Evolutionary conservation across 2,329 filamentous ascomycete species (phyloP), one percentile per base, ranked within the genome.

Genomic region (Penicillium sp.): DNA sequence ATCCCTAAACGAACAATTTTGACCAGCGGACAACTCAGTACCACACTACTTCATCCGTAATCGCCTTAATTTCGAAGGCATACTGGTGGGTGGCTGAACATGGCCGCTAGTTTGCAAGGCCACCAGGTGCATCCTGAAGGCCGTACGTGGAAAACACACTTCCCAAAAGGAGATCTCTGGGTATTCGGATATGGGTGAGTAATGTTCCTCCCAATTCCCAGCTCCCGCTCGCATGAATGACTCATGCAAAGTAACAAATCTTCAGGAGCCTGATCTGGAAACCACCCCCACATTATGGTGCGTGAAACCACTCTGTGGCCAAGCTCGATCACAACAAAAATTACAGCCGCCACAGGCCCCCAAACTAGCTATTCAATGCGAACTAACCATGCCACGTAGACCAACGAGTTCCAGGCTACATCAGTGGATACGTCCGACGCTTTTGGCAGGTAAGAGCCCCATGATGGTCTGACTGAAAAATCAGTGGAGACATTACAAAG

Each of bases 221-320:
- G 7, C 10, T 19, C 3, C n/a, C n/a, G n/a, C 4, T 10, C 3
- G 7, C n/a, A 8, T 23, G 39, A 5, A 16, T 33, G 46, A 49
- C 1, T 9, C 26, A 49, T 21, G 19, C 14, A 47, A 48, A 29
- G 46, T 59, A 19, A 66, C 21, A n/a, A 16, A 27, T 39, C 4
- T 47, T 25, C 51, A 95, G 93, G 78, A 96, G 92, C 74, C 79
- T 99, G 73, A 97, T 99, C 68, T 99, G 93, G 93, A 99, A 98
- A 75, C 93, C 95, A 55, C 95, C 95, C 60, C 95, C 95, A 65
- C 91, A 96, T 73, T 97, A 90, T 73, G 93, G 93, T 97, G 88
- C 61, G 75, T 66, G 8, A 33, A 25, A 31, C 10, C 25, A 42
- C 29, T 29, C n/a, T 33, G 26, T 26, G 25, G 26, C 29, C 37